Base-by-base conservation (phyloP, 2,329 filamentous ascomycete genomes). In the Clonostachys chloroleuca region DNA sequence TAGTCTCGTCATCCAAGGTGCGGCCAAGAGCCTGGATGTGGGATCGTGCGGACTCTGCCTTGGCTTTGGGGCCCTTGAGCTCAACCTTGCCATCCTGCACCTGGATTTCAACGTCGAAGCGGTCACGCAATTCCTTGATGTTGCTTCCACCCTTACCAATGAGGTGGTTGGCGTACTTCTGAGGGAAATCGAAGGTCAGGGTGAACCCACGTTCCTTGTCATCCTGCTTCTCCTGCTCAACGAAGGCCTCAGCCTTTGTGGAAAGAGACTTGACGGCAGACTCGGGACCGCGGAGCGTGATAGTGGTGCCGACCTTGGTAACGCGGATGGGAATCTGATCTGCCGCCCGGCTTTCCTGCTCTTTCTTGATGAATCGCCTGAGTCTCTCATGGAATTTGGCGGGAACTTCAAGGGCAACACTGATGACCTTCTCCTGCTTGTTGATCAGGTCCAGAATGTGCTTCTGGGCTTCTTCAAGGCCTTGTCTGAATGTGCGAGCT, bases 31-130 rank as follows among this genome's bases (percentile, higher is more conserved):
- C 79, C 52, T 84, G 74, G 56, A 99, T 96, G 60, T 96, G 84
- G 37, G 84, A 73, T 66, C 88, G 94, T 53, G 89, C 90, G 44
- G 84, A 83, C 65, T 96, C 91, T 2, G 92, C 90, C 77, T 97
- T 97, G 44, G 90, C 89, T 71, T 95, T 89, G 44, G 94, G 92
- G 24, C 95, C 94, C 75, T 95, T 96, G 57, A 99, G 83, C 67
- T 96, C 90, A 44, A 97, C 90, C 69, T 92, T 92, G 55, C 94
- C 94, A 58, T 96, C 89, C 55, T 95, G 85, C 37, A 97, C 86
- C 68, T 96, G 91, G 52, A 99, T 86, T 49, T 86, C 82, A 6
- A 86, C 83, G 49, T 86, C 81, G 50, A 84, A 86, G 52, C 79
- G 79, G 52, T 86, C 83, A 42, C 81, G 77, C 36, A 87, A 69